These are phyloP conservation scores for Babesia ovata DNA, from an alignment of 169 alveolate species.

Conservation along the genomic window DNA sequence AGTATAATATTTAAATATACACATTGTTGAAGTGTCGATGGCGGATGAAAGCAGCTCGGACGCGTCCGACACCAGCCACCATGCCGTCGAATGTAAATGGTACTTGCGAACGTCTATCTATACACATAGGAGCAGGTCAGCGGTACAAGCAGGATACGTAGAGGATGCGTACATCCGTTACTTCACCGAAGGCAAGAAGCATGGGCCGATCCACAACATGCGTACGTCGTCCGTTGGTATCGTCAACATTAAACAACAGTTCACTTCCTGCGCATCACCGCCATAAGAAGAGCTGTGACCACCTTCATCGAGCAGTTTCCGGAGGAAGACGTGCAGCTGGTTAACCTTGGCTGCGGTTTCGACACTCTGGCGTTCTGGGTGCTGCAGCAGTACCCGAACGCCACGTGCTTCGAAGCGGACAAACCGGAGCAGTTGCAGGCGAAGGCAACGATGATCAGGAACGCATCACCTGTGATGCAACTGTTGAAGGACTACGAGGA, in stretches of 20 bases:
- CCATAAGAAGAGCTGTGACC: constrained; percentile 11
- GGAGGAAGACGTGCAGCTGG: constrained; percentile 52
- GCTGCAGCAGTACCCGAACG: constrained; percentile 20
- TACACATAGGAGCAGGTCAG: constrained; percentile 18
- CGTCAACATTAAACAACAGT: not conserved
- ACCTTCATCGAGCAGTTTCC: constrained; percentile 33
- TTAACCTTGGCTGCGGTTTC: constrained; percentile 65
- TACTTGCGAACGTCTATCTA: not conserved
- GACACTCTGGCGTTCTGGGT: constrained; percentile 53
- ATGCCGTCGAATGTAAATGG: constrained; percentile 35
- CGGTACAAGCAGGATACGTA: constrained; percentile 41
- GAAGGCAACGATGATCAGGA: constrained; percentile 28
- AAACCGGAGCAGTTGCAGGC: constrained; percentile 23
- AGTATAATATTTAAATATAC: not conserved
- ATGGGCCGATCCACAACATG: constrained; percentile 21
- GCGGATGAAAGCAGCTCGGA: not conserved
- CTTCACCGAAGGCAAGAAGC: constrained; percentile 9
- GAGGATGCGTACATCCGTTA: constrained; percentile 49
- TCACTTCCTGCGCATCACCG: constrained; percentile 19
- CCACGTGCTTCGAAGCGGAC: constrained; percentile 58
- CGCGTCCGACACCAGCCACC: constrained; percentile 14
- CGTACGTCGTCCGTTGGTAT: constrained; percentile 7
- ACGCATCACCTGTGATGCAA: constrained; percentile 8
- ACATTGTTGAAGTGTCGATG: not conserved
- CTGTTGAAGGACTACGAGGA: constrained; percentile 22